Base-by-base conservation (phyloP, 108 stramenopile genomes). In the Nitzschia sp. region DNA sequence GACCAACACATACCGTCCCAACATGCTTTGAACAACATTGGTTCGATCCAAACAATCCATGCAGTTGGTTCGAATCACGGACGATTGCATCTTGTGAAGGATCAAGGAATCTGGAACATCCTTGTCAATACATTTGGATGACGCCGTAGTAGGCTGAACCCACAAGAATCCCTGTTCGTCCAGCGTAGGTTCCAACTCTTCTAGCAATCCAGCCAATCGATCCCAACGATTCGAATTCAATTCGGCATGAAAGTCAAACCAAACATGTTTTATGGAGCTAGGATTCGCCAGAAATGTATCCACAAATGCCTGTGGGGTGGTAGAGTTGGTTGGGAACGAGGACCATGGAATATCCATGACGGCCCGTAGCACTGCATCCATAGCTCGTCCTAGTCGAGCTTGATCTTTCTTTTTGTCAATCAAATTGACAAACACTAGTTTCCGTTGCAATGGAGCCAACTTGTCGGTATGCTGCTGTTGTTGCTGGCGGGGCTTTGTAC, bases 21-120 rank as follows among this genome's bases (percentile, higher is more conserved):
- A 85, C 53, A 96, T 70, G 60, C 91, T 93, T 69, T 98, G 98
- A 19, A 97, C 96, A n/a, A 98, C 98, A 71, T 97, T 96, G 21
- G 98, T 98, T 12, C 98, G 85, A 79, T 98, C 98, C 38, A 98
- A 77, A 75, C 94, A 95, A 80, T 98, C 98, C 95, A 98, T 97
- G 78, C 98, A 98, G 77, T 98, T 98, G 21, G 98, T 98, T 17
- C 98, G 88, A 25, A 97, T 80, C 22, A 96, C 86, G 14, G 95
- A 95, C 24, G 69, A 72, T 79, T 98, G 98, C 42, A 77, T 25
- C 39, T 60, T 71, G 29, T 51, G 38, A 10, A 95, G 72, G 29
- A 42, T 57, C 83, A 82, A 89, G 7, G n/a, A 1, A 15, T 40
- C 29, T 34, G 29, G 29, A 34, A 5, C 10, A 12, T 39, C 21